These are phyloP conservation scores for Fusarium pseudonygamai DNA, from an alignment of 2,329 filamentous ascomycete genomes.

Conservation along the genomic window DNA sequence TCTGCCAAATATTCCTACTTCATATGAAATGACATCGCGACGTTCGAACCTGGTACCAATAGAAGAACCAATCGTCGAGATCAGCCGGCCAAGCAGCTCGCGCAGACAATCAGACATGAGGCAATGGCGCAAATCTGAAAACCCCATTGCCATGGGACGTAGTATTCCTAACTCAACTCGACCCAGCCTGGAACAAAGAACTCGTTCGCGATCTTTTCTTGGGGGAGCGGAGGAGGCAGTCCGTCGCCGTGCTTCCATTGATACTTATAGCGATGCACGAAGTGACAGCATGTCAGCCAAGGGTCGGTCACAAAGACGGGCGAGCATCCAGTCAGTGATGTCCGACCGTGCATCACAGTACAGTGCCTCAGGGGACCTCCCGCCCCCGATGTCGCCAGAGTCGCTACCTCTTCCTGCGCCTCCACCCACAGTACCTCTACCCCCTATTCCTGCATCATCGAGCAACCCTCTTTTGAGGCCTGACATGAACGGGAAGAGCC, in stretches of 20 bases:
- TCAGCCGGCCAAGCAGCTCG: constrained; percentile 36
- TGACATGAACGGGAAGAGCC: constrained; percentile 34
- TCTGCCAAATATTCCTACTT: constrained; percentile 16
- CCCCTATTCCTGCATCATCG: constrained; percentile 44
- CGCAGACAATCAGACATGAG: constrained; percentile 47
- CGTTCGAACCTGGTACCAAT: constrained; percentile 37
- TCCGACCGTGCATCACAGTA: constrained; percentile 41
- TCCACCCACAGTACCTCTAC: constrained; percentile 46
- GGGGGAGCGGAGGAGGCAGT: constrained; percentile 24
- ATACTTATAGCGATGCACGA: constrained; percentile 39
- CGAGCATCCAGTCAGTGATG: constrained; percentile 43
- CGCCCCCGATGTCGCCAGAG: constrained; percentile 37
- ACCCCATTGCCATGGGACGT: constrained; percentile 10
- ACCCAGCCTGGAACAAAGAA: constrained; percentile 25
- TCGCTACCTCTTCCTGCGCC: constrained; percentile 41
- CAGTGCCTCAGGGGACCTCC: constrained; percentile 38
- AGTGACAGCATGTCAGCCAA: constrained; percentile 35
- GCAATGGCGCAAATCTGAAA: constrained; percentile 44
- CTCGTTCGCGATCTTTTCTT: constrained; percentile 36
- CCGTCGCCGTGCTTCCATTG: constrained; percentile 49
- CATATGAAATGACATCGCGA: constrained; percentile 32
- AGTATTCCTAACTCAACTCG: constrained; percentile 24
- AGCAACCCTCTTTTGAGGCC: constrained; percentile 35
- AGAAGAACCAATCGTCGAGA: constrained; percentile 27
- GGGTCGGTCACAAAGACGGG: constrained; percentile 39